Base-by-base conservation (phyloP, 257 asterid genomes). In the Galeopsis tetrahit region DNA sequence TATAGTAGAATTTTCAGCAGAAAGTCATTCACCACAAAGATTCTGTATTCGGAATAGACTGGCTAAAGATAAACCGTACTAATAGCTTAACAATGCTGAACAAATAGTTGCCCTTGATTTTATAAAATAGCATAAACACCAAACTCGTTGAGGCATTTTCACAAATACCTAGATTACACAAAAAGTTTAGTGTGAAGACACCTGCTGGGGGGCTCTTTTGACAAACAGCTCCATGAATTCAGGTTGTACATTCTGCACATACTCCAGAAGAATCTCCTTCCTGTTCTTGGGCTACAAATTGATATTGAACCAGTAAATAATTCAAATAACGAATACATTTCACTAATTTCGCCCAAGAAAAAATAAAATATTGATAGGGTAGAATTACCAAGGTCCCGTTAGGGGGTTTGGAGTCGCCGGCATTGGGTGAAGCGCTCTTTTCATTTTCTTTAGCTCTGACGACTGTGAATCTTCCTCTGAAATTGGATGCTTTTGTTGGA, bases 121-220 rank as follows among this genome's bases (percentile, higher is more conserved):
- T 42, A 17, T 15, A 34, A 6, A 32, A 10, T 28, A 13, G 32
- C 63, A 15, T 49, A 21, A 61, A 55, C 67, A 59, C 2, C 2
- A 34, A 65, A 56, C 74, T 66, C 75, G 6, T 5, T 69, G 68
- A 56, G 73, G 58, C 83, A 77, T 80, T 80, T 77, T 59, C 73
- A 75, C 85, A 78, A 77, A 75, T 75, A 83, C 82, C 7, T 32
- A 31, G 21, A 6, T 15, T 9, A 48, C 58, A 33, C 2, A 35
- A n/a, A 6, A 40, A 64, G 43, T 13, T 14, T 13, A 2, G 55
- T 52, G 68, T n/a, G 13, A 43, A 39, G 60, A 59, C 77, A 95
- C 99, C 96, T 88, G 98, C 87, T 82, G 93, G 3, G 99, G 96
- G 14, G 98, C 99, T 77, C 87, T 87, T 86, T 90, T 92, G 69